Evolutionary conservation across 2,329 filamentous ascomycete genomes (phyloP), one percentile per base, ranked within the genome.

Genomic region (Clonostachys rhizophaga): DNA sequence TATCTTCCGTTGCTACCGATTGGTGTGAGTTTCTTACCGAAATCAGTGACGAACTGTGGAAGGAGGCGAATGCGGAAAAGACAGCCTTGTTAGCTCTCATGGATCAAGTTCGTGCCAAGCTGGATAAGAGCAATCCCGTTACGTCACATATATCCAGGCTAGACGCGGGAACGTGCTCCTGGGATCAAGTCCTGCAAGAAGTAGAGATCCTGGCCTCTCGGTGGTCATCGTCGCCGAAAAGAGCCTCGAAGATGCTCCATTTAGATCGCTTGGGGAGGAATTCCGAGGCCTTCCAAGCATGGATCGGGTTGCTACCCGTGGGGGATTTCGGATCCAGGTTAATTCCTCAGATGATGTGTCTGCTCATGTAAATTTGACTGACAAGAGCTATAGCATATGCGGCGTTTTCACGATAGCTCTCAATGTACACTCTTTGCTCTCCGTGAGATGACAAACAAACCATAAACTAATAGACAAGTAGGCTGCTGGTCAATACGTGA

Each of bases 31-130:
- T 5, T 14, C 6, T 35, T 6, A 13, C 9, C 8, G 2, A 30
- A 10, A 10, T 30, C 33, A 49, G 49, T 13, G 34, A 11, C 6
- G 49, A 36, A 5, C 8, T 53, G 17, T 53, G 52, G 52, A 47
- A 44, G 18, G 24, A 50, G 24, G 48, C 35, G 3, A 42, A 50
- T 4, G 48, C 40, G 9, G 52, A 52, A 13, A 50, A 50, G 42
- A 43, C 46, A 4, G 20, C n/a, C 3, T 44, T 53, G 2, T 49
- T 53, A 14, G 47, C 43, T 12, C 37, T 53, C 4, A 50, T 53
- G 45, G n/a, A 45, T n/a, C 20, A 53, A 30, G 52, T 48, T 3
- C 42, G 46, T 13, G 20, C n/a, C 10, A 48, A 48, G 17, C 39
- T 52, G 9, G 17, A 36, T n/a, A 48, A 40, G 40, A 46, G 43